phyloP scores from a whole-genome alignment of 2,329 filamentous ascomycete genomes.

The Alternaria sp. region DNA sequence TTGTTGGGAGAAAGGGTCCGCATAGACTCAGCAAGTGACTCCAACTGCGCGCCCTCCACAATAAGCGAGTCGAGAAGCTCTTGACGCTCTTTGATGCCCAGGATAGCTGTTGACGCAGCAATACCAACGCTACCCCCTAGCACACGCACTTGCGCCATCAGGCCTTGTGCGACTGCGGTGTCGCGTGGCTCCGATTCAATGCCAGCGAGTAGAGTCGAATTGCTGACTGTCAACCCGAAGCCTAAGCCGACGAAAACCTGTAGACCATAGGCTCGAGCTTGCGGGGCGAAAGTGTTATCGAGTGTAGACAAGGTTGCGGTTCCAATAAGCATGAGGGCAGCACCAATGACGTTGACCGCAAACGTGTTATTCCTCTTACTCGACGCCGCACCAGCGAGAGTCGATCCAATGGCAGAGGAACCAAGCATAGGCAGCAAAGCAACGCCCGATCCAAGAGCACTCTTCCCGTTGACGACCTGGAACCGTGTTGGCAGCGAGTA shows the following conservation, averaged over 20 bases:
- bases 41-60: constrained; percentile 3
- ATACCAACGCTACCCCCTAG: constrained; percentile 16
- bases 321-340: constrained; percentile 11
- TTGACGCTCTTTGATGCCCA: constrained; percentile 11
- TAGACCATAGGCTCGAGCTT: constrained; percentile 10
- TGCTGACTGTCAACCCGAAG: constrained; percentile 11
- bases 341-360: constrained; percentile 4
- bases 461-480: constrained; percentile 11
- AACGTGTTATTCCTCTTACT: constrained; percentile 14
- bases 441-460: constrained; percentile 7
- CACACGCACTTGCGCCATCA: constrained; percentile 15
- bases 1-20: not conserved
- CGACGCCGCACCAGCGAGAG: constrained; percentile 9
- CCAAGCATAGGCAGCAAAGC: constrained; percentile 15
- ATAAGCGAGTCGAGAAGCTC: constrained; percentile 6
- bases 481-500: constrained; percentile 14
- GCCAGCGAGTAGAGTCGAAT: constrained; percentile 10
- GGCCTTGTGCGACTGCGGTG: constrained; percentile 13
- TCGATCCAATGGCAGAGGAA: constrained; percentile 7
- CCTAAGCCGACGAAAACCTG: constrained; percentile 14
- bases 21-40: constrained; percentile 13
- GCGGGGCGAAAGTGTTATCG: not conserved
- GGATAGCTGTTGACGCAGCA: constrained; percentile 15
- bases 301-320: constrained; percentile 8
- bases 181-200: constrained; percentile 9